Conservation (phyloP, 2,329 filamentous ascomycete species). For the Plectosphaerella sp. region DNA sequence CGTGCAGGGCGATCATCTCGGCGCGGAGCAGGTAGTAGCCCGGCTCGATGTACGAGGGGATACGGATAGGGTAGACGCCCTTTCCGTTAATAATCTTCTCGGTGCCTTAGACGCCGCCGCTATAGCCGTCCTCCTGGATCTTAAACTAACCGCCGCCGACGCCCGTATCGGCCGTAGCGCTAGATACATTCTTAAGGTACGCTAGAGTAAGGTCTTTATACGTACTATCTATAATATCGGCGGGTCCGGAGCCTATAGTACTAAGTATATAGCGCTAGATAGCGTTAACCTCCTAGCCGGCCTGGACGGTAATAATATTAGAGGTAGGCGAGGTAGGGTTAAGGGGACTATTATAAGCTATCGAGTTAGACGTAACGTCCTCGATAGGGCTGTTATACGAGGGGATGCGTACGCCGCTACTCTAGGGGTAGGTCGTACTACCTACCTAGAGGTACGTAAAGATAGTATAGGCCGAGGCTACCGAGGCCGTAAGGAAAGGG, state of each 20-base stretch:
- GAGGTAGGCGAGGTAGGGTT: constrained; percentile 42
- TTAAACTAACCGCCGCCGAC: constrained; percentile 39
- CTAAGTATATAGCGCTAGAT: constrained; percentile 48
- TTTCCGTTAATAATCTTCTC: constrained; percentile 36
- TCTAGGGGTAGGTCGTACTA: constrained; percentile 37
- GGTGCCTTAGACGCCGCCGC: constrained; percentile 35
- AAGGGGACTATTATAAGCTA: constrained; percentile 48
- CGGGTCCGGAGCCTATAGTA: constrained; percentile 29
- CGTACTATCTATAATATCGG: constrained; percentile 47
- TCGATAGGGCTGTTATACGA: constrained; percentile 39
- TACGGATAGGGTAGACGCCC: constrained; percentile 39
- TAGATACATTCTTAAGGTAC: constrained; percentile 51
- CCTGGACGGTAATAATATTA: constrained; percentile 40
- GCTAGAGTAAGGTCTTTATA: constrained; percentile 48
- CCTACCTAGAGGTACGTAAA: constrained; percentile 41
- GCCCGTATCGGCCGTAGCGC: constrained; percentile 36
- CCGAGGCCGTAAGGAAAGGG: constrained; percentile 18
- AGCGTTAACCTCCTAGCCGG: constrained; percentile 40
- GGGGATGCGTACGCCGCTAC: constrained; percentile 46
- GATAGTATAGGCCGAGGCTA: constrained; percentile 34
- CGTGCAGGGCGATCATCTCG: constrained; percentile 54
- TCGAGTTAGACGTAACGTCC: constrained; percentile 41
- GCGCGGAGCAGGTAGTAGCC: constrained; percentile 54
- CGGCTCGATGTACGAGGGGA: constrained; percentile 42
- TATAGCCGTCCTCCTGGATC: constrained; percentile 38